These are phyloP conservation scores for Trichoderma semiorbis DNA, from an alignment of 2,329 filamentous ascomycete genomes.

Conservation along the genomic window DNA sequence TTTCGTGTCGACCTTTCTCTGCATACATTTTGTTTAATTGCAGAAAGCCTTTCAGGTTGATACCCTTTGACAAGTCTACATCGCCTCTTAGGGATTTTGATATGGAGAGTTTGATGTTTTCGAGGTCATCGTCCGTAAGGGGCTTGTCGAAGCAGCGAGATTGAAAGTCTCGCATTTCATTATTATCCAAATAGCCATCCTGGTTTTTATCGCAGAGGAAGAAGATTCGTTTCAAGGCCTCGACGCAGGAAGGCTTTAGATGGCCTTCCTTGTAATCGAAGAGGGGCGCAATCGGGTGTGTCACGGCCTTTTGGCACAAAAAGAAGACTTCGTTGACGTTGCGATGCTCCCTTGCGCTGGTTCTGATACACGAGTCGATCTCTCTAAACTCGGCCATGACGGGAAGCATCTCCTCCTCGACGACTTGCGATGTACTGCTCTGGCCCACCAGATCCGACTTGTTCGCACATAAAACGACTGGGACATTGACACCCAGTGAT, in stretches of 20 bases:
- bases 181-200: slow-evolving; percentile 85
- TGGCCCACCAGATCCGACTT: slow-evolving; percentile 85
- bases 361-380: slow-evolving; percentile 95
- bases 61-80: slow-evolving; percentile 64
- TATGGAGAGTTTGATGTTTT: slow-evolving; percentile 88
- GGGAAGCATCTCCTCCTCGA: slow-evolving; percentile 96
- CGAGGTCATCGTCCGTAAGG: slow-evolving; percentile 73
- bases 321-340: slow-evolving; percentile 98
- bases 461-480: slow-evolving; percentile 94
- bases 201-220: slow-evolving; percentile 96
- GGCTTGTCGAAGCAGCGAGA: slow-evolving; percentile 88
- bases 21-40: slow-evolving; percentile 94
- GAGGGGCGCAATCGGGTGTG: slow-evolving; percentile 90
- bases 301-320: slow-evolving; percentile 96
- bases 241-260: slow-evolving; percentile 84
- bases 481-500: slow-evolving; percentile 96
- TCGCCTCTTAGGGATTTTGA: slow-evolving; percentile 63
- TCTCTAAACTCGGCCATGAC: slow-evolving; percentile 99
- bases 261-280: slow-evolving; percentile 92
- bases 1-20: slow-evolving; percentile 95
- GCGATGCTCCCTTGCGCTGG: slow-evolving; percentile 84
- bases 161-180: slow-evolving; percentile 89
- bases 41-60: slow-evolving; percentile 80
- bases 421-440: slow-evolving; percentile 74
- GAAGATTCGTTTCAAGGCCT: slow-evolving; percentile 85